Base-by-base conservation (phyloP, 2,329 filamentous ascomycete genomes). In the Lachnellula cervina region DNA sequence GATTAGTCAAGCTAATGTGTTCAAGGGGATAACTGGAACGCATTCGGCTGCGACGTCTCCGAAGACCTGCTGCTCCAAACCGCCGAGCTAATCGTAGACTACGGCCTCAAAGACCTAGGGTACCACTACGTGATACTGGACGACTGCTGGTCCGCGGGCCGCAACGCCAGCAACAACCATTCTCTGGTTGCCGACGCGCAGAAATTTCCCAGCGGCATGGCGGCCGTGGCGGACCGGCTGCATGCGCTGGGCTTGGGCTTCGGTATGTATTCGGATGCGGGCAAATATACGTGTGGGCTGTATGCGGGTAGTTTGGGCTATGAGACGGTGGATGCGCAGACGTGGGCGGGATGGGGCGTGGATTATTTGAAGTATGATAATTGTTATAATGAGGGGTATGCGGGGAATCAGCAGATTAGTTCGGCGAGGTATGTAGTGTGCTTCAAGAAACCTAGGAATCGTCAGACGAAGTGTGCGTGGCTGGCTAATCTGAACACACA, bases 351-450 rank as follows among this genome's bases (percentile, higher is more conserved):
- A 16, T 80, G 78, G 76, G 78, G 75, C 1, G 75, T 80, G 34
- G 75, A 78, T 64, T 80, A 79, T 59, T 64, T 79, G 21, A 79
- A 81, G 64, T 81, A 81, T 61, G 79, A 82, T 67, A 82, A 82
- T 63, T 82, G 80, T 69, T 80, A 74, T 65, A 80, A 81, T 59
- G 71, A 76, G 57, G 79, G 79, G 7, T 74, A 78, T 54, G 75
- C 73, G n/a, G 79, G 78, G 62, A 69, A 66, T 59, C 68, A 59
- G 55, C 65, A 52, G 62, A 66, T 69, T 56, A 78, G 58, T 25
- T 78, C 76, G 4, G 58, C 59, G 17, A 77, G 78, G 64, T 65
- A 47, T 28, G 56, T 13, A 16, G 13, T 4, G 7, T 37, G 8
- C 46, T 13, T 23, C 38, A 37, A 19, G 14, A 45, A 2, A 6